These are phyloP conservation scores for Xylaria polymorpha DNA, from an alignment of 2,329 filamentous ascomycete genomes.

Conservation along the genomic window DNA sequence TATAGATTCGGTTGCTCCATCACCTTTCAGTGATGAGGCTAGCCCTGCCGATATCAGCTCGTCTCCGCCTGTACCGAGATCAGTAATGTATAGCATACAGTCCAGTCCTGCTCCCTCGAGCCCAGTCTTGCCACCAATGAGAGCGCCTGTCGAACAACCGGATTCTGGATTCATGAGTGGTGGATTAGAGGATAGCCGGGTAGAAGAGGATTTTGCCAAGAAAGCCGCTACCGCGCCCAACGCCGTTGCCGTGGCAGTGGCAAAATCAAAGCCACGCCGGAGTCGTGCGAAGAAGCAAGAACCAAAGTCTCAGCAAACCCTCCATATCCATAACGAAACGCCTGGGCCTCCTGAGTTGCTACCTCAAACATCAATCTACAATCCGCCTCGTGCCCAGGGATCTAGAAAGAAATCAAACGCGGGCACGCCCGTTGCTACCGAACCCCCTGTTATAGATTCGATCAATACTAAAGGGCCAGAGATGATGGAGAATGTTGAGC, in stretches of 20 bases:
- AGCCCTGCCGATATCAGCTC: conserved; percentile 88
- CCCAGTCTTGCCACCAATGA: conserved; percentile 76
- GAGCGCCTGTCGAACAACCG: conserved; percentile 67
- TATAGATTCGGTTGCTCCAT: conserved; percentile 62
- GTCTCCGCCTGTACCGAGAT: conserved; percentile 83
- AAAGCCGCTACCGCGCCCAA: conserved; percentile 55
- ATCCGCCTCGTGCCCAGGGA: conserved; percentile 48
- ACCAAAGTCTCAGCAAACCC: conserved; percentile 45
- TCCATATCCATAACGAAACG: conserved; percentile 56
- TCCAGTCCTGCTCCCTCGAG: conserved; percentile 81
- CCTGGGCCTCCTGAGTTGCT: conserved; percentile 59
- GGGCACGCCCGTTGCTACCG: conserved; percentile 35
- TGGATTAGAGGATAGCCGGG: conserved; percentile 68
- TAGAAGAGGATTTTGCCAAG: conserved; percentile 71
- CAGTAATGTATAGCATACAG: conserved; percentile 61
- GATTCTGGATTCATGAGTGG: conserved; percentile 91
- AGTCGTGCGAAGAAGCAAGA: conserved; percentile 49
- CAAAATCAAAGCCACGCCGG: conserved; percentile 51
- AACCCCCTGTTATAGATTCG: conserved; percentile 21
- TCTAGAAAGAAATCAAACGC: conserved; percentile 35
- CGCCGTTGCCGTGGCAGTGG: conserved; percentile 40
- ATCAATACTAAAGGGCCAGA: conserved; percentile 9
- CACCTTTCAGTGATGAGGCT: conserved; percentile 65
- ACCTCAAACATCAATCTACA: conserved; percentile 58
- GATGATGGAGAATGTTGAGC: conserved; percentile 13